Evolutionary conservation across 768 basidiomycete genomes (phyloP).

Genomic region (Russula emetica): DNA sequence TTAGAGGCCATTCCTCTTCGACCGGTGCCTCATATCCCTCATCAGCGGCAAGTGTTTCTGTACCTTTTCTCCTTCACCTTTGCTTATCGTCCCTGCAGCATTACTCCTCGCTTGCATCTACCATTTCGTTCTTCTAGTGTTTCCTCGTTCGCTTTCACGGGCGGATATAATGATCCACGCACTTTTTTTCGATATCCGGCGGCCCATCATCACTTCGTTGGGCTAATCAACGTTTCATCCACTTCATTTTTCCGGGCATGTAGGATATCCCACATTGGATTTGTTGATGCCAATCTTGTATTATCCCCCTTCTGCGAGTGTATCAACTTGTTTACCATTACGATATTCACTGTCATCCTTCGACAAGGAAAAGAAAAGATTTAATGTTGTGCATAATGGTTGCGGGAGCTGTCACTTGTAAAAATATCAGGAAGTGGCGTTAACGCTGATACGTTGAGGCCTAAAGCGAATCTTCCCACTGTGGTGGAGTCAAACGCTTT

Average conservation of each 20-base stretch:
- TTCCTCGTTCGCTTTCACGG: neutral
- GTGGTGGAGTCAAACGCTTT: constrained; percentile 70
- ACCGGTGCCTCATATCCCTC: neutral
- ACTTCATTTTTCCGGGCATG: too few relatives aligned
- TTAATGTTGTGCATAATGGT: neutral
- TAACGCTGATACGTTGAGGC: constrained; percentile 24
- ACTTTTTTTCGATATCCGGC: too few relatives aligned
- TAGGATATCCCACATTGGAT: too few relatives aligned
- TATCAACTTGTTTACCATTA: neutral
- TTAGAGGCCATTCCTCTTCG: neutral
- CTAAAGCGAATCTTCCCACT: constrained; percentile 47
- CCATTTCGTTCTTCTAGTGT: neutral
- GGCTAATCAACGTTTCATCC: too few relatives aligned
- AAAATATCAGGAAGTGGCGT: neutral
- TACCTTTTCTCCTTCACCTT: neutral
- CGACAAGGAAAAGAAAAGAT: neutral
- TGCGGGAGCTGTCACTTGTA: neutral
- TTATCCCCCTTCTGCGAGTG: too few relatives aligned
- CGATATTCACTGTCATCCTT: neutral
- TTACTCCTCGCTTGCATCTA: neutral
- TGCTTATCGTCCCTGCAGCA: neutral
- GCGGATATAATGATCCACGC: neutral
- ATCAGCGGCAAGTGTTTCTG: neutral
- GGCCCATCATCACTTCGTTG: too few relatives aligned
- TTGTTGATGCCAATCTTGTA: neutral